Conservation (phyloP, 2,329 filamentous ascomycete genomes). For the Graphilbum ipis-grandicollis region DNA sequence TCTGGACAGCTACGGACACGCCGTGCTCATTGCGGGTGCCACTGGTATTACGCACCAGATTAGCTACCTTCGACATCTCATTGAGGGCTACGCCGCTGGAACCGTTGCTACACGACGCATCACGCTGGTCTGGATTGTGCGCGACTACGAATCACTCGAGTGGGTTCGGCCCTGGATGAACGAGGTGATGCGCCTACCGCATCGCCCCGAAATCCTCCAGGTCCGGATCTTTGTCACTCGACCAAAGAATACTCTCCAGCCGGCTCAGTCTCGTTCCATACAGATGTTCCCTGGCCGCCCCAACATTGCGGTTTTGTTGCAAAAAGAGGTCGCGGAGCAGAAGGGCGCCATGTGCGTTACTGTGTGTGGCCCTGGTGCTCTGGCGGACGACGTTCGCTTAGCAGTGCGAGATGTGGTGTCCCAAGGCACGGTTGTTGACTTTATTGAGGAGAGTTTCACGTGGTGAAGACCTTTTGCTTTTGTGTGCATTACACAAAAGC, state of each 20-base stretch:
- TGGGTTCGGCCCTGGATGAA: constrained; percentile 86
- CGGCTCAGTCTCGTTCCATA: constrained; percentile 53
- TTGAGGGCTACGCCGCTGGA: constrained; percentile 49
- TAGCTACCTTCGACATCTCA: constrained; percentile 65
- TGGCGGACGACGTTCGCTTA: constrained; percentile 59
- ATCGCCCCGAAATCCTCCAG: constrained; percentile 64
- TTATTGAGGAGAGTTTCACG: constrained; percentile 62
- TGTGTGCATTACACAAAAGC: too few species aligned
- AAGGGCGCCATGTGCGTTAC: constrained; percentile 79
- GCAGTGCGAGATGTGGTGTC: constrained; percentile 49
- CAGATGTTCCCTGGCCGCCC: constrained; percentile 87
- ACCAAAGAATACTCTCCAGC: constrained; percentile 63
- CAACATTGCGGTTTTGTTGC: constrained; percentile 61
- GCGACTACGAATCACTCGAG: constrained; percentile 73
- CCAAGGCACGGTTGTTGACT: constrained; percentile 46
- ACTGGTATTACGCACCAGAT: constrained; percentile 94
- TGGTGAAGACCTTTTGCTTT: constrained; percentile 21
- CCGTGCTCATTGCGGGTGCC: constrained; percentile 77
- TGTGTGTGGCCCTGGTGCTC: constrained; percentile 57
- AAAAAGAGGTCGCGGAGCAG: constrained; percentile 66
- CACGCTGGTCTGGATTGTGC: constrained; percentile 82
- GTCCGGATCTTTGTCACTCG: constrained; percentile 85
- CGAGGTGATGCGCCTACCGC: constrained; percentile 56
- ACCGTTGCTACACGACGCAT: constrained; percentile 68
- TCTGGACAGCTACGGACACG: constrained; percentile 82